phyloP scores from a whole-genome alignment of 2,329 filamentous ascomycete genomes.

The Aspergillus sergii region DNA sequence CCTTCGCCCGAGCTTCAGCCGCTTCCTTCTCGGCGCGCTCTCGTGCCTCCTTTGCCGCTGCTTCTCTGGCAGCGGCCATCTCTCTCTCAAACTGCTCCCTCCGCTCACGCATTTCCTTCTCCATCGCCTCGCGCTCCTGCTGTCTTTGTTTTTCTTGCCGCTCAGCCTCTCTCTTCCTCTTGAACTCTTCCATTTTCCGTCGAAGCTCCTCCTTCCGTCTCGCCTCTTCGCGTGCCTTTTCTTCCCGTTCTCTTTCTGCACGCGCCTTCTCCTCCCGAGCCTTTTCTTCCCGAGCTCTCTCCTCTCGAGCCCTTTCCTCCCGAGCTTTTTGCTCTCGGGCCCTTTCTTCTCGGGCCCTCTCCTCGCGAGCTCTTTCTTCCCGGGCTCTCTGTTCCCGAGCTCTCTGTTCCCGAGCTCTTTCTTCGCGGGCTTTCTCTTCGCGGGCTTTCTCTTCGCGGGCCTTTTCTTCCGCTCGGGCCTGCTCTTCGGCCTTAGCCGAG shows the following conservation, averaged over 20 bases:
- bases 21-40: conserved; percentile 39
- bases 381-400: background rate
- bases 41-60: conserved; percentile 25
- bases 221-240: conserved; percentile 34
- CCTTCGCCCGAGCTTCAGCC: conserved; percentile 34
- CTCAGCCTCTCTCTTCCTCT: conserved; percentile 39
- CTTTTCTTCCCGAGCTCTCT: background rate
- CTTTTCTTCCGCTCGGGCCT: conserved; percentile 18
- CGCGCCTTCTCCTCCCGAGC: background rate
- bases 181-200: conserved; percentile 43
- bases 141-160: conserved; percentile 41
- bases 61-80: conserved; percentile 35
- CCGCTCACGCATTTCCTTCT: conserved; percentile 42
- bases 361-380: background rate
- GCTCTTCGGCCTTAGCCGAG: conserved; percentile 21
- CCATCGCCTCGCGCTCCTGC: conserved; percentile 44
- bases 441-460: background rate
- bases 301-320: background rate
- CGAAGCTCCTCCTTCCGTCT: conserved; percentile 41
- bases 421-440: background rate
- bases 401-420: background rate
- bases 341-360: background rate
- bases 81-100: conserved; percentile 44
- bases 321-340: background rate
- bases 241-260: conserved; percentile 7